These are phyloP conservation scores for Lunularia cruciata DNA, from an alignment of 225 moss, liverwort and hornwort genomes.

Conservation along the genomic window DNA sequence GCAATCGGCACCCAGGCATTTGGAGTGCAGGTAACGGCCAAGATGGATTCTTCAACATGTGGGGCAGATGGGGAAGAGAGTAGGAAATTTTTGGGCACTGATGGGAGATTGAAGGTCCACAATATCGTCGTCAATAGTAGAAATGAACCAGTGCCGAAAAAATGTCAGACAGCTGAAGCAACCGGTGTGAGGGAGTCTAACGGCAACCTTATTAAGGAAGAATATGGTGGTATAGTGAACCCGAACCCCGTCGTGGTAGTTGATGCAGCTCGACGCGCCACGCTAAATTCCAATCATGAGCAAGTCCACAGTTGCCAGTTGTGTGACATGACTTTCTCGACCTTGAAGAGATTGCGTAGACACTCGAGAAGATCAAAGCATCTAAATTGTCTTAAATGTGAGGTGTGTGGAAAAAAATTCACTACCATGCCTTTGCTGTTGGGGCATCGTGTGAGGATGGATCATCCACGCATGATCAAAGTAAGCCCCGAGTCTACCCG, in stretches of 20 bases:
- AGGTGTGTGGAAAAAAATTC: constrained; percentile 34
- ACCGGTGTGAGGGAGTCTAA: not conserved
- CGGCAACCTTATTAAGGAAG: not conserved
- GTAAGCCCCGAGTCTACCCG: constrained; percentile 1
- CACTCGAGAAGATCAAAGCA: constrained; percentile 35
- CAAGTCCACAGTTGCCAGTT: constrained; percentile 18
- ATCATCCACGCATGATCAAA: constrained; percentile 25
- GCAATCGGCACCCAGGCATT: constrained; percentile 10
- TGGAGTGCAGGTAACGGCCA: constrained; percentile 19
- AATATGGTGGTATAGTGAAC: not conserved
- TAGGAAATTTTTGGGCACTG: constrained; percentile 9
- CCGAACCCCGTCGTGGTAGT: not conserved
- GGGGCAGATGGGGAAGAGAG: constrained; percentile 15
- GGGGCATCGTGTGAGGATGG: constrained; percentile 38
- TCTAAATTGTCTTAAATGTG: constrained; percentile 22
- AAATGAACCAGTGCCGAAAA: not conserved
- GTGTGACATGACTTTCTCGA: constrained; percentile 35
- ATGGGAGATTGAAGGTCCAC: constrained; percentile 12
- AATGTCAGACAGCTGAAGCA: not conserved
- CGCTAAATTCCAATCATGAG: not conserved
- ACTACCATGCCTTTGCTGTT: constrained; percentile 25
- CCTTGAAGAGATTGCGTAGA: constrained; percentile 24
- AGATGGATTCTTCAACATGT: constrained; percentile 13
- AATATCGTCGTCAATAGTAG: constrained; percentile 7
- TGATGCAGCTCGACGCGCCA: not conserved